Base-by-base conservation (phyloP, 2,329 filamentous ascomycete genomes). In the Trichoderma sp. region DNA sequence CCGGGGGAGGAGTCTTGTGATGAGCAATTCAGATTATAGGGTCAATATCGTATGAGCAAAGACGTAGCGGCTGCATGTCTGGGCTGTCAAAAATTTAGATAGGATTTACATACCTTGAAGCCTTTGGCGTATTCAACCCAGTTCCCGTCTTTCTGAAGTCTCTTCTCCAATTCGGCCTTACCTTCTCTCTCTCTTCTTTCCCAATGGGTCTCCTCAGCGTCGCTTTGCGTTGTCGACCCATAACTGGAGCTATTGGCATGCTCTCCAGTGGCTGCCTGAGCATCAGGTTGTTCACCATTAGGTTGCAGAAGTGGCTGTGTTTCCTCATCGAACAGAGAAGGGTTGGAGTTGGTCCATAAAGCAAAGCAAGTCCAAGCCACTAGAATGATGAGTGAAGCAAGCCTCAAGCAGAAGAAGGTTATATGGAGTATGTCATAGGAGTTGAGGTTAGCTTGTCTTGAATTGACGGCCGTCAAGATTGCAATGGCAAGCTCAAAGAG, bases 61-160 rank as follows among this genome's bases (percentile, higher is more conserved):
- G 63, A 30, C 28, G 53, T 57, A 28, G 26, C 28, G 24, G 11
- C 28, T 30, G 26, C 28, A 57, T 15, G 15, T 9, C 14, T 57
- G 6, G 9, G 8, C 3, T 28, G 12, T 15, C 30, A 36, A 15
- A 9, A 39, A n/a, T 39, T 12, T 9, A 36, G 43, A 34, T n/a
- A 24, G 24, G n/a, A 32, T 43, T 60, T 60, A 73, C 81, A 72
- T 80, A 86, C 88, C 77, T 85, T 84, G 81, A 94, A 97, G 6
- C 91, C 89, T 77, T 92, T 93, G 32, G 91, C 84, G 77, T 96
- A 96, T 57, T 89, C 88, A 75, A 93, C 86, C 92, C 92, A 95
- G 74, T 90, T 93, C 1, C 93, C 93, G 72, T 92, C 88, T 74
- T 92, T 88, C 78, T 91, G 86, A n/a, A 94, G 85, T 3, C 91